A percentile compares a stretch with the other conserved stretches of the same genome.
These are phyloP conservation scores for Spizellomyces punctatus DNA, from an alignment of 192 early-diverging fungal species.

Conservation along the genomic window DNA sequence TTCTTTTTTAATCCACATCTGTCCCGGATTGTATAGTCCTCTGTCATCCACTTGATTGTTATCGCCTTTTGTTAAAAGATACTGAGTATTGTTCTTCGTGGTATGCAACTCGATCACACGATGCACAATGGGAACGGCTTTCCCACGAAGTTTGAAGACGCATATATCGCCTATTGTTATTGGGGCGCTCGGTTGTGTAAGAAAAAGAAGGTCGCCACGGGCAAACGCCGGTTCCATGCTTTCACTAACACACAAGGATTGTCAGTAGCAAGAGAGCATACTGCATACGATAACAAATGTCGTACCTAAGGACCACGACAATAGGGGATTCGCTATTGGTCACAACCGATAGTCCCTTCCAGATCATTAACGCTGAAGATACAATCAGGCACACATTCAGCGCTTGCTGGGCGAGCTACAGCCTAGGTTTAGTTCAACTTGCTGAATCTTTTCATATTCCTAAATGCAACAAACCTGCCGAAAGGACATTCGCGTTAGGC, in stretches of 20 bases:
- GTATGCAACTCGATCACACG: slow-evolving; percentile 92
- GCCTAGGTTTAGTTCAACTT: background rate
- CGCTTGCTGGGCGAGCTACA: slow-evolving; percentile 57
- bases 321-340: slow-evolving; percentile 95
- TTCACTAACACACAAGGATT: slow-evolving; percentile 56
- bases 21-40: slow-evolving; percentile 75
- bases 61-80: slow-evolving; percentile 95
- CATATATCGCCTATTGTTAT: slow-evolving; percentile 90
- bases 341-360: slow-evolving; percentile 85
- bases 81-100: slow-evolving; percentile 71
- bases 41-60: slow-evolving; percentile 92
- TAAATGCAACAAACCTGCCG: slow-evolving; percentile 8
- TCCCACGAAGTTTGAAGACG: slow-evolving; percentile 89
- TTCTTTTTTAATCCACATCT: slow-evolving; percentile 90
- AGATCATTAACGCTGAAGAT: slow-evolving; percentile 93
- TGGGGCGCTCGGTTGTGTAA: slow-evolving; percentile 72
- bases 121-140: slow-evolving; percentile 95
- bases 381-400: slow-evolving; percentile 90
- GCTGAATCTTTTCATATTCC: background rate
- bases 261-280: background rate
- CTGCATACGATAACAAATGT: background rate
- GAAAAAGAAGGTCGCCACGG: slow-evolving; percentile 90
- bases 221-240: slow-evolving; percentile 98
- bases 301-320: slow-evolving; percentile 90
- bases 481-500: slow-evolving; percentile 17